phyloP scores from a whole-genome alignment of 2,329 filamentous ascomycete genomes.

The Tolypocladium tundrense region DNA sequence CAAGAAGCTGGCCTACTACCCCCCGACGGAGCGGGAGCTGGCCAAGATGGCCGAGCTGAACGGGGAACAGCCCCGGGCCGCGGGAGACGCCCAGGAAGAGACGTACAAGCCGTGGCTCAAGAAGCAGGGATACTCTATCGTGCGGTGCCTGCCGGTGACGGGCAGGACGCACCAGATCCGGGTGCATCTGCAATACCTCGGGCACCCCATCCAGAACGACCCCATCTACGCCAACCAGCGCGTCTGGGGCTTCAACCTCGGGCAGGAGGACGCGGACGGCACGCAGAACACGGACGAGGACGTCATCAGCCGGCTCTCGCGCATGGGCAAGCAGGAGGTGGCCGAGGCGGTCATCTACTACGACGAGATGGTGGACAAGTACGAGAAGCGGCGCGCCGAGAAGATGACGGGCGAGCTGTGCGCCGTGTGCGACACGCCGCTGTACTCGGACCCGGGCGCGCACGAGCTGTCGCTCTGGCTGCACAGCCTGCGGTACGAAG shows the following conservation, averaged over 20 bases:
- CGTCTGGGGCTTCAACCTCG: constrained; percentile 79
- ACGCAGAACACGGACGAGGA: constrained; percentile 72
- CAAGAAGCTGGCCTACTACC: constrained; percentile 85
- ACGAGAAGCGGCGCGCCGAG: constrained; percentile 85
- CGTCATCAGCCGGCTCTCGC: constrained; percentile 72
- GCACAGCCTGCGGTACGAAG: constrained; percentile 84
- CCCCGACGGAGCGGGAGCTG: constrained; percentile 29
- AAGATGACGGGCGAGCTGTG: constrained; percentile 83
- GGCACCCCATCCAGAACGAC: constrained; percentile 93
- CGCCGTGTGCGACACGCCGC: constrained; percentile 69
- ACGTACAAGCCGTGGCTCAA: constrained; percentile 31
- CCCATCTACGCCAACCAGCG: constrained; percentile 93
- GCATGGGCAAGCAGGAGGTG: constrained; percentile 91
- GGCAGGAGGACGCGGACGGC: constrained; percentile 54
- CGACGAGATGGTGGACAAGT: constrained; percentile 84
- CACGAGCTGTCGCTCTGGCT: constrained; percentile 92
- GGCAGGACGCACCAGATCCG: constrained; percentile 91
- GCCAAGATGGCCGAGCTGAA: background rate
- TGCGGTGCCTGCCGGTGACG: constrained; percentile 86
- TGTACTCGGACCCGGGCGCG: constrained; percentile 84
- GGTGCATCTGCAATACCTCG: constrained; percentile 88
- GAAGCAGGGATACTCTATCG: constrained; percentile 83
- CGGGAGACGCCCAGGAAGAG: constrained; percentile 9
- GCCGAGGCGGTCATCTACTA: constrained; percentile 88
- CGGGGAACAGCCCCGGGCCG: constrained; percentile 11